Percentiles rank a stretch among this genome's conserved stretches.
These are phyloP conservation scores for Discostella pseudostelligera DNA, from an alignment of 108 stramenopile genomes.

Conservation along the genomic window DNA sequence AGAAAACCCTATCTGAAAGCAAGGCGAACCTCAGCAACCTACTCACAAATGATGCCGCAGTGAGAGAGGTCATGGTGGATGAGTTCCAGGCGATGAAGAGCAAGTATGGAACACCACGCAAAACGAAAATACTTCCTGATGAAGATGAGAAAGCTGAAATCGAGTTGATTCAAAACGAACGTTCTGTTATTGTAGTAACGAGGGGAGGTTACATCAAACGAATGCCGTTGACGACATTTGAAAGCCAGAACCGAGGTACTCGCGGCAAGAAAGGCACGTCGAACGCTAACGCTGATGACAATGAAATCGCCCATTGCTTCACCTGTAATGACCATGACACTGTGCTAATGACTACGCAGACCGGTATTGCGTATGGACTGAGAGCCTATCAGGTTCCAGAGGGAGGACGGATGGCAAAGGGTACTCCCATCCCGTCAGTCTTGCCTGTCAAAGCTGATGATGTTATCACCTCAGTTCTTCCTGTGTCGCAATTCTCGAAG, in stretches of 20 bases:
- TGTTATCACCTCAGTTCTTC: constrained; percentile 71
- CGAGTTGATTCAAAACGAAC: constrained; percentile 84
- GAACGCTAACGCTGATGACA: constrained; percentile 52
- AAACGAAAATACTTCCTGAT: constrained; percentile 70
- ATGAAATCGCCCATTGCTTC: constrained; percentile 90
- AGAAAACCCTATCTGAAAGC: constrained; percentile 50
- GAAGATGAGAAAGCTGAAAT: constrained; percentile 86
- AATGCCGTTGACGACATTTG: constrained; percentile 92
- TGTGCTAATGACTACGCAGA: constrained; percentile 88
- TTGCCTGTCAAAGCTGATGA: constrained; percentile 72
- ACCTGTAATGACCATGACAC: constrained; percentile 97
- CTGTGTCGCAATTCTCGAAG: constrained; percentile 70
- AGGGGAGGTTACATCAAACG: constrained; percentile 94
- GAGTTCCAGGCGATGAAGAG: constrained; percentile 73
- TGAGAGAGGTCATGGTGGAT: constrained; percentile 77
- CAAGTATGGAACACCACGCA: constrained; percentile 82
- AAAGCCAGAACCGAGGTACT: constrained; percentile 86
- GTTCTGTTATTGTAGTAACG: constrained; percentile 92
- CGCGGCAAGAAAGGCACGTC: constrained; percentile 84
- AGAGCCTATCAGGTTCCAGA: constrained; percentile 87
- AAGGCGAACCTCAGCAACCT: constrained; percentile 53
- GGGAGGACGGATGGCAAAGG: constrained; percentile 78
- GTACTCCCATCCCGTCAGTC: constrained; percentile 80
- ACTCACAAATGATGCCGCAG: constrained; percentile 69
- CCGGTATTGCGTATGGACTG: constrained; percentile 90